A percentile compares a stretch with the other conserved stretches of the same genome.
Evolutionary conservation across 768 basidiomycete species (phyloP).

Genomic region (Epithele typhae): DNA sequence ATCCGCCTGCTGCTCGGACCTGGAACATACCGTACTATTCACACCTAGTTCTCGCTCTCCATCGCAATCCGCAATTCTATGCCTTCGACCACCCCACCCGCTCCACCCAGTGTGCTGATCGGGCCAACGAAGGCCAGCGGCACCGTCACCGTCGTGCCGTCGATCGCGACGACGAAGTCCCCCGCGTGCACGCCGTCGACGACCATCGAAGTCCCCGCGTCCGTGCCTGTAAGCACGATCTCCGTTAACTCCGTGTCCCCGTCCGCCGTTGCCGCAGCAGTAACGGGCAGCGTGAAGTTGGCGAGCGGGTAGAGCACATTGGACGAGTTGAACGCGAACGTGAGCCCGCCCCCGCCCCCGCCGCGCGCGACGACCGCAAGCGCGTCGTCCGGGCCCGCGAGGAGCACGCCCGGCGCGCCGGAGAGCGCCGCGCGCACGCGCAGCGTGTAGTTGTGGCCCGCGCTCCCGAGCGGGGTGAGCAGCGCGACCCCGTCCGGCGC

Average conservation of each 20-base stretch:
- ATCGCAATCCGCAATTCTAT: conserved; percentile 18
- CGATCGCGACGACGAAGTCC: conserved; percentile 17
- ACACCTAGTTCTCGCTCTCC: conserved; percentile 4
- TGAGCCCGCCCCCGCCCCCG: conserved; percentile 11
- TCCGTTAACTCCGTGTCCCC: background rate
- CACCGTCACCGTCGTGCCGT: conserved; percentile 9
- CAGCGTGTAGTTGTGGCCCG: conserved; percentile 23
- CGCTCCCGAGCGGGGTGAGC: conserved; percentile 20
- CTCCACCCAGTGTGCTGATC: conserved; percentile 11
- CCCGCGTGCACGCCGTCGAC: conserved; percentile 18
- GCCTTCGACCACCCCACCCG: background rate
- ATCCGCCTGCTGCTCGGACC: background rate
- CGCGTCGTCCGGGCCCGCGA: conserved; percentile 17
- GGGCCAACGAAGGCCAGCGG: conserved; percentile 23
- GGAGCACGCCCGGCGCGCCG: conserved; percentile 11
- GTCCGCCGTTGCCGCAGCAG: background rate
- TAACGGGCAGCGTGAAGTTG: conserved; percentile 14
- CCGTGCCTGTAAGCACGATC: conserved; percentile 17
- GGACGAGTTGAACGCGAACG: conserved; percentile 21
- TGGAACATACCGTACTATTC: too few species aligned
- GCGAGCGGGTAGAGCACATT: conserved; percentile 19
- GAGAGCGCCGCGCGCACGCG: conserved; percentile 9
- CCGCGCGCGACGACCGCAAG: conserved; percentile 7
- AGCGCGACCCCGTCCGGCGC: conserved; percentile 8
- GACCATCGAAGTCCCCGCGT: conserved; percentile 15